Conservation (phyloP, 805 yeast genomes). For the Spathaspora gorwiae region DNA sequence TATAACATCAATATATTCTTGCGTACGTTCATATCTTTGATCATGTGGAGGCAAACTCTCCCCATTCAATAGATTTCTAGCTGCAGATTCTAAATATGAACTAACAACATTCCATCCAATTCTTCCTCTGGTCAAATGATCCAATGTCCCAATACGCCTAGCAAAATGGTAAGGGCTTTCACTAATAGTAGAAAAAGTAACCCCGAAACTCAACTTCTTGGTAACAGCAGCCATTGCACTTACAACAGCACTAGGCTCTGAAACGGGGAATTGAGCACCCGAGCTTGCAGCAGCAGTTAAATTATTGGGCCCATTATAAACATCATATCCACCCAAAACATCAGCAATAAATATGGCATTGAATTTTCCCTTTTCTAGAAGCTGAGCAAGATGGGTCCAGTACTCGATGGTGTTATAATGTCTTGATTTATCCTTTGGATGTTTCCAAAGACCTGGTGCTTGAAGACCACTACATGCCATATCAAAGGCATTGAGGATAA, state of each 20-base stretch:
- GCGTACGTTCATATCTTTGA: conserved; percentile 36
- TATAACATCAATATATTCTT: conserved; percentile 36
- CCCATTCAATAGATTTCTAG: conserved; percentile 35
- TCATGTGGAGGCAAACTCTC: conserved; percentile 35
- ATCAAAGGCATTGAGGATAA: conserved; percentile 35
- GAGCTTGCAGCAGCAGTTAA: conserved; percentile 29
- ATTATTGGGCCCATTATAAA: conserved; percentile 37
- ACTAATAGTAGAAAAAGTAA: conserved; percentile 40
- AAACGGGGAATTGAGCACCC: conserved; percentile 33
- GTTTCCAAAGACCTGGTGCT: conserved; percentile 33
- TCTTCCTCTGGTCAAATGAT: conserved; percentile 39
- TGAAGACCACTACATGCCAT: conserved; percentile 25
- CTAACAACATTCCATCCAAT: conserved; percentile 48
- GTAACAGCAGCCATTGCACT: conserved; percentile 44
- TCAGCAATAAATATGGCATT: conserved; percentile 39
- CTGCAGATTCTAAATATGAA: conserved; percentile 40
- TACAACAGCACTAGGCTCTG: conserved; percentile 34
- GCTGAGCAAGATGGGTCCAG: conserved; percentile 35
- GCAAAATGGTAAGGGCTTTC: conserved; percentile 42
- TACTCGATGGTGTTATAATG: conserved; percentile 17
- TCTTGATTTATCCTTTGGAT: conserved; percentile 31
- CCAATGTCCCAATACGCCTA: conserved; percentile 41
- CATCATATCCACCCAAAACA: conserved; percentile 37
- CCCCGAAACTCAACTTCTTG: conserved; percentile 34
- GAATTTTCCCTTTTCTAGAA: conserved; percentile 36